These are phyloP conservation scores for Bromus sterilis DNA, from an alignment of 176 grass and related monocot species.

Conservation along the genomic window DNA sequence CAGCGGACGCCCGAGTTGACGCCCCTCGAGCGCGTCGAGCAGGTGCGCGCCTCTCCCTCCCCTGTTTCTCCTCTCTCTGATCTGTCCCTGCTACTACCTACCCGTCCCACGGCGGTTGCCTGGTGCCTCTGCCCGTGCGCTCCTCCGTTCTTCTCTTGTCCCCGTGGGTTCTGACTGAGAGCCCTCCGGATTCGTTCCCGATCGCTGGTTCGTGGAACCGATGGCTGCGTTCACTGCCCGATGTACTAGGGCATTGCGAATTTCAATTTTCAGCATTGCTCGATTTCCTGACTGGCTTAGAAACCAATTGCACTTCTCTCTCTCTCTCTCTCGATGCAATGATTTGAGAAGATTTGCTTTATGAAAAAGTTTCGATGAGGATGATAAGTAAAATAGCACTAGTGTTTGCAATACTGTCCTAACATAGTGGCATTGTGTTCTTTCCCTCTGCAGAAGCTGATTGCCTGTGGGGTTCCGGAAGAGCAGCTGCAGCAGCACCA, in stretches of 20 bases:
- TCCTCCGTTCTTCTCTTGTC: background rate
- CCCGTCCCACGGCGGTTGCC: background rate
- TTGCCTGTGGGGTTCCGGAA: constrained; percentile 51
- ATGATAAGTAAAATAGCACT: background rate
- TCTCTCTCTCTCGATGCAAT: background rate
- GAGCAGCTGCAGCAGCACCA: constrained; percentile 38
- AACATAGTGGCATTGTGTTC: background rate
- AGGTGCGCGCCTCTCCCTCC: constrained; percentile 31
- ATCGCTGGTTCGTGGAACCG: background rate
- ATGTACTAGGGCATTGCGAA: background rate
- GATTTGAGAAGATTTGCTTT: background rate
- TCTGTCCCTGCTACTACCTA: background rate
- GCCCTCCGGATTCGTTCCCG: background rate
- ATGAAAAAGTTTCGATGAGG: background rate
- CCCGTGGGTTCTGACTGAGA: no score
- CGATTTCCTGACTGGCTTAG: no score
- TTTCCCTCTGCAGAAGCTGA: constrained; percentile 61
- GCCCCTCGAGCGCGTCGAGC: constrained; percentile 31
- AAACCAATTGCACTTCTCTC: background rate
- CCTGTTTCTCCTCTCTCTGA: background rate
- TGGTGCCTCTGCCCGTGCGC: background rate
- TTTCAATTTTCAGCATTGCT: no score
- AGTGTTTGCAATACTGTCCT: background rate
- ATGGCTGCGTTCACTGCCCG: background rate
- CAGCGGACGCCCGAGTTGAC: constrained; percentile 34